Evolutionary conservation across 225 moss, liverwort and hornwort species (phyloP), one percentile per base, ranked within the genome.

Genomic region (Pseudoscleropodium purum): DNA sequence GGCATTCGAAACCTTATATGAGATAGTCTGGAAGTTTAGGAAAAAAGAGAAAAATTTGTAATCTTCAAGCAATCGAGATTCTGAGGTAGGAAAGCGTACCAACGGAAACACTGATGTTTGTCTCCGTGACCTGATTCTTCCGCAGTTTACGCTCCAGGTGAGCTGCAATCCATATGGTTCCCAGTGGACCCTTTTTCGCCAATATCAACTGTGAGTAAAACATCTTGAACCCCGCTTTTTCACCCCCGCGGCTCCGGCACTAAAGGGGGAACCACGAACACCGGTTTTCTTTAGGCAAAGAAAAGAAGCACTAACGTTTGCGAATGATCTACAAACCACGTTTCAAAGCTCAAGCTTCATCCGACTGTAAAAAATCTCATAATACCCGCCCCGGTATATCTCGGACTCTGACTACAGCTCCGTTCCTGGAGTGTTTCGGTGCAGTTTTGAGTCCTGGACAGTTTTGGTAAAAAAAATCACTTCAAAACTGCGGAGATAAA

Each of bases 161-260:
- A 81, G 99, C 99, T 87, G 99, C 99, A 87, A 99, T 99, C 99
- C 99, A 99, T 97, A 97, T 99, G 65, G 99, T 99, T 86, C 99
- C 99, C 91, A 99, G 89, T 49, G 99, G 99, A 82, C 99, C 99
- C 91, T 99, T 99, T 91, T 99, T 99, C 83, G 99, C 99, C 93
- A 99, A 92, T 87, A 99, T 99, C 91, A 99, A 94, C 92, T 99
- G 99, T 68, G 99, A 99, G 89, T 99, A 99, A 92, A 99, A 99
- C 99, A 99, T 99, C 90, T 93, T 94, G 91, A 78, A 84, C 43
- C 90, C 64, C 74, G 86, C 87, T 85, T 73, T 81, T 41, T 80
- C 84, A 29, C 68, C 89, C 85, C 81, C 72, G 34, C n/a, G 86
- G 65, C 81, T 89, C 84, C 86, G 39, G 79, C 70, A 67, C 85